Evolutionary conservation across 768 basidiomycete species (phyloP), one percentile per base, ranked within the genome.

Genomic region (Mycena venus): DNA sequence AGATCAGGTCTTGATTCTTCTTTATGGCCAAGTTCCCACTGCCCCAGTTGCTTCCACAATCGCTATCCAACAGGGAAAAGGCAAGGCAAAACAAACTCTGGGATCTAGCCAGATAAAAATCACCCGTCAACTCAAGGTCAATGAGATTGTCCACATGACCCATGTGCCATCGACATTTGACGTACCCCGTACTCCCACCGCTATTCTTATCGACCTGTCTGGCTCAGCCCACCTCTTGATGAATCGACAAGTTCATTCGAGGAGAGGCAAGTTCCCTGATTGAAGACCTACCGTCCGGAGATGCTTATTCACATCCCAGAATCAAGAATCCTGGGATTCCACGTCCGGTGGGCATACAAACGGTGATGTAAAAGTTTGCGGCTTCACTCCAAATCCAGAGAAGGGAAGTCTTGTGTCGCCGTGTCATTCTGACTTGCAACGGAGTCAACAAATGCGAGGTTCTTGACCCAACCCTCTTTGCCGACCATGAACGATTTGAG

Each of bases 361-460:
- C 0, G 65, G 65, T 19, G 65, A 67, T n/a, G 51, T 38, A 2
- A 21, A 11, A 9, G 63, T 36, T 25, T 9, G 11, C 4, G 65
- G 51, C 2, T 36, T 36, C 21, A 7, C 23, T n/a, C 27, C 61
- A 6, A n/a, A 65, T 36, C 47, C 19, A 19, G 19, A 23, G 8
- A 38, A 60, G 21, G 34, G n/a, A 4, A 25, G n/a, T 60, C 19
- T 7, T n/a, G 6, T 51, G 47, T 31, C 72, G 72, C 31, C 64
- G 65, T 10, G 31, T 11, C 5, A 23, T 62, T 23, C 47, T 68
- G 11, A n/a, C 6, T 0, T 73, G 72, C 65, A 61, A 68, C 11
- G 72, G 72, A 11, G 27, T 73, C 5, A 3, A 25, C n/a, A 62
- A 25, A 2, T 73, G 72, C 27, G 59, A 73, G 15, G 56, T 38